Conservation (phyloP, 202 grass and related monocot genomes). For the Musa balbisiana region DNA sequence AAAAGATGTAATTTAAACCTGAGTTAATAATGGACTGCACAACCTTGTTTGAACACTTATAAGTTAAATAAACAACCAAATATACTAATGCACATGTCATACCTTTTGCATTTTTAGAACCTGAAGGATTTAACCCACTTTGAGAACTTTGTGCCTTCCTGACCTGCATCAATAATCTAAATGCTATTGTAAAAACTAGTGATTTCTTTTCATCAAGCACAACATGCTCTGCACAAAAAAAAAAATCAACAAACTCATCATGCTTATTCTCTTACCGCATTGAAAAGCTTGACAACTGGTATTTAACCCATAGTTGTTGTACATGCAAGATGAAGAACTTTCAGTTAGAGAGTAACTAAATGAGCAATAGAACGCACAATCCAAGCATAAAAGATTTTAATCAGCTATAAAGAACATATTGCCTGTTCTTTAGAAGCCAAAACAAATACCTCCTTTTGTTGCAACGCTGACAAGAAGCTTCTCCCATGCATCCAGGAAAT, state of each 20-base stretch:
- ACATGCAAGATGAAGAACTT: constrained; percentile 23
- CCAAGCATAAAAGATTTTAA: background rate
- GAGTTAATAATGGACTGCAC: too few species aligned
- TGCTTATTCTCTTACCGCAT: constrained; percentile 50
- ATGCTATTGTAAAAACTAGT: background rate
- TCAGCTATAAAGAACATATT: too few species aligned
- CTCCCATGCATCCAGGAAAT: constrained; percentile 58
- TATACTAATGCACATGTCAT: background rate
- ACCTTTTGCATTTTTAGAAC: constrained; percentile 70
- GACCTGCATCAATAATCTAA: constrained; percentile 30
- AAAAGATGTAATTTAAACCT: too few species aligned
- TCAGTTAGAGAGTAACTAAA: constrained; percentile 12
- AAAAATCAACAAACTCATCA: background rate
- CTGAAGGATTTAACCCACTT: constrained; percentile 70
- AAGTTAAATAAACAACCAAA: too few species aligned
- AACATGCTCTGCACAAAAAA: background rate
- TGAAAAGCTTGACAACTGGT: constrained; percentile 86
- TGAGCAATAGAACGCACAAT: background rate
- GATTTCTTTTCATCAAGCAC: background rate
- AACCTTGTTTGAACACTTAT: too few species aligned
- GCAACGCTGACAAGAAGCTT: constrained; percentile 74
- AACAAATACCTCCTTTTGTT: constrained; percentile 69
- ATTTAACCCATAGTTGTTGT: constrained; percentile 11
- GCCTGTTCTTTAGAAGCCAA: too few species aligned
- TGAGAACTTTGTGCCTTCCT: constrained; percentile 72